Percentiles rank a stretch among this genome's conserved stretches.
Evolutionary conservation across 306 rosid genomes (phyloP).

Genomic region (Mimosa bimucronata): DNA sequence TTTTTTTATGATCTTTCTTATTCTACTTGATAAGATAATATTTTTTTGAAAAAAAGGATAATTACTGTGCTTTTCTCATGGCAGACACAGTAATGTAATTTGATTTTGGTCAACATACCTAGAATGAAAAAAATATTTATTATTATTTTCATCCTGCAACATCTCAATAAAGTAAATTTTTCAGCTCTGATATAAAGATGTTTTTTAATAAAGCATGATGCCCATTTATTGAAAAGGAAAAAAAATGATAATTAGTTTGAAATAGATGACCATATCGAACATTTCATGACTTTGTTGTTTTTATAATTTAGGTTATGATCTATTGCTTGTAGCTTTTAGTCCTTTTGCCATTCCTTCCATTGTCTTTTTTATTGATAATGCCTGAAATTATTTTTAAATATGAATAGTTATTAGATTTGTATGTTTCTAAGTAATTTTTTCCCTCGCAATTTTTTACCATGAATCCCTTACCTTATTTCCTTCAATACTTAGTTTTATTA

Average conservation of each 20-base stretch:
- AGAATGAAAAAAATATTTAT: background rate
- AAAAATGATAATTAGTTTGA: background rate
- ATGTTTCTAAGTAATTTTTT: background rate
- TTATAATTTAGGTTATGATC: background rate
- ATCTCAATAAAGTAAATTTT: background rate
- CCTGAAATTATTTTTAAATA: conserved; percentile 11
- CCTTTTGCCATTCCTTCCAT: background rate
- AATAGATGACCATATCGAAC: conserved; percentile 15
- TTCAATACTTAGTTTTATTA: conserved; percentile 27
- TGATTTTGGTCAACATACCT: background rate
- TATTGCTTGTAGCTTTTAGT: background rate
- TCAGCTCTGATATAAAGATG: background rate
- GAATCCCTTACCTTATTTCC: conserved; percentile 21
- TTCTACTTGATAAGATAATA: background rate
- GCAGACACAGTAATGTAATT: background rate
- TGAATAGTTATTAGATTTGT: conserved; percentile 23
- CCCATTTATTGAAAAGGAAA: background rate
- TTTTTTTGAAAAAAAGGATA: too few relatives aligned
- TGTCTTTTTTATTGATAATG: background rate
- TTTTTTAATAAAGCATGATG: background rate
- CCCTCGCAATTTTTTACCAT: conserved; percentile 1
- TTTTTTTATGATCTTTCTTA: background rate
- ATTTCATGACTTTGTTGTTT: background rate
- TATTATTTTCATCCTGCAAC: background rate
- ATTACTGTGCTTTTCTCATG: background rate